Conservation (phyloP, 108 stramenopile genomes). For the Conticribra guillardii region DNA sequence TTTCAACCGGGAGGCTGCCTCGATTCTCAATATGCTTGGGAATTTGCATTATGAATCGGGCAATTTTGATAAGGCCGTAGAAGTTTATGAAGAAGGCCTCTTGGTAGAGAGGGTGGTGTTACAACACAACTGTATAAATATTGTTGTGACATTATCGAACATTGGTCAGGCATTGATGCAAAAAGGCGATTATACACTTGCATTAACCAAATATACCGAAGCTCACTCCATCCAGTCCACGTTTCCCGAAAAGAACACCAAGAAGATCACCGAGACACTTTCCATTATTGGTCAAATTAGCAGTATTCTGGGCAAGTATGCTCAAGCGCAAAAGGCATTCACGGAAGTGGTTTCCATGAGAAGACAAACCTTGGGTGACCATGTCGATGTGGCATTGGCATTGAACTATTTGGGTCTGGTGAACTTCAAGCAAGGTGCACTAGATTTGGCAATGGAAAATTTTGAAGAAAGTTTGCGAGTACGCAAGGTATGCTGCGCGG, state of each 20-base stretch:
- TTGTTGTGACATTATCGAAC: slow-evolving; percentile 64
- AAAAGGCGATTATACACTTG: slow-evolving; percentile 42
- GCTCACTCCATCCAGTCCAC: slow-evolving; percentile 41
- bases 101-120: slow-evolving; percentile 54
- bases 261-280: slow-evolving; percentile 59
- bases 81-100: slow-evolving; percentile 61
- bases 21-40: slow-evolving; percentile 53
- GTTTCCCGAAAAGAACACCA: slow-evolving; percentile 17
- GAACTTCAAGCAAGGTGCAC: slow-evolving; percentile 44
- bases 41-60: slow-evolving; percentile 62
- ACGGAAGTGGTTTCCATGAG: slow-evolving; percentile 61
- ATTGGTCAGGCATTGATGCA: slow-evolving; percentile 70
- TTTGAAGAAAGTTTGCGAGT: slow-evolving; percentile 60
- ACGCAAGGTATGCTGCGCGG: slow-evolving; percentile 20
- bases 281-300: slow-evolving; percentile 58
- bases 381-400: slow-evolving; percentile 61
- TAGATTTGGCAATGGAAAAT: slow-evolving; percentile 53
- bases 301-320: slow-evolving; percentile 50
- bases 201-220: slow-evolving; percentile 53
- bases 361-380: slow-evolving; percentile 51
- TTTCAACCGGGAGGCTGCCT: slow-evolving; percentile 60
- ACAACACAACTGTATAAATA: slow-evolving; percentile 51
- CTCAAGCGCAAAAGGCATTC: slow-evolving; percentile 47
- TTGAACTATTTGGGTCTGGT: slow-evolving; percentile 59
- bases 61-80: slow-evolving; percentile 56